Conservation (phyloP, 2,329 filamentous ascomycete genomes). For the Ophiocordyceps australis region DNA sequence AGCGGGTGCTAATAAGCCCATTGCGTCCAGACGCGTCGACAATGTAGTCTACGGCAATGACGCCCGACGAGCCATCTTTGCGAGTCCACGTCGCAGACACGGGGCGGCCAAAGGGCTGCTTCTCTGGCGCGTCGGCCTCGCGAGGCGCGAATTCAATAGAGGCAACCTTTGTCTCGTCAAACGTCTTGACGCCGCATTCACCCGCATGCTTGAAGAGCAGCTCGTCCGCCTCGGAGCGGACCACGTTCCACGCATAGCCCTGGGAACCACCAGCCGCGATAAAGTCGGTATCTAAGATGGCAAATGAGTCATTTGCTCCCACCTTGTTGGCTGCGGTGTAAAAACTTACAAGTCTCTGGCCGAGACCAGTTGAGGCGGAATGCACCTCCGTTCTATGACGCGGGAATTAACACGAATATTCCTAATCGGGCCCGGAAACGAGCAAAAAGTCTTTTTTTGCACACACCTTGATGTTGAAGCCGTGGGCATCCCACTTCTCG, state of each 20-base stretch:
- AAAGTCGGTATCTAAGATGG: conserved; percentile 20
- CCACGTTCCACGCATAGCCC: conserved; percentile 22
- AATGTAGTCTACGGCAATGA: conserved; percentile 26
- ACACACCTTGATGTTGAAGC: conserved; percentile 19
- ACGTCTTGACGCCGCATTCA: conserved; percentile 17
- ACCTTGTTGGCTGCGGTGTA: not conserved
- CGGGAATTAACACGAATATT: too few relatives aligned
- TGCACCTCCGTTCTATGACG: too few relatives aligned
- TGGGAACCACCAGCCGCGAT: conserved; percentile 16
- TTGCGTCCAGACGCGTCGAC: conserved; percentile 27
- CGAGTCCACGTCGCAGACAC: conserved; percentile 15
- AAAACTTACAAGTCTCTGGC: conserved; percentile 8
- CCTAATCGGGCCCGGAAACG: conserved; percentile 10
- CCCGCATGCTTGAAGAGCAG: conserved; percentile 22
- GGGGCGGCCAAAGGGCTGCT: conserved; percentile 9
- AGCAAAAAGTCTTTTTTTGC: not conserved
- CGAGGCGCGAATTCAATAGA: conserved; percentile 10
- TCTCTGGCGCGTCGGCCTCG: not conserved
- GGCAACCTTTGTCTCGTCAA: conserved; percentile 19
- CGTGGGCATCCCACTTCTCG: conserved; percentile 16
- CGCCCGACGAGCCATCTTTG: conserved; percentile 16
- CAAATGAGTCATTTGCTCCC: not conserved
- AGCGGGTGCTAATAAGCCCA: conserved; percentile 26
- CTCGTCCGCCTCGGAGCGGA: conserved; percentile 25
- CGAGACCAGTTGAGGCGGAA: too few relatives aligned